Evolutionary conservation across 2,329 filamentous ascomycete genomes (phyloP).

Genomic region (Ceratocystis eucalypticola): DNA sequence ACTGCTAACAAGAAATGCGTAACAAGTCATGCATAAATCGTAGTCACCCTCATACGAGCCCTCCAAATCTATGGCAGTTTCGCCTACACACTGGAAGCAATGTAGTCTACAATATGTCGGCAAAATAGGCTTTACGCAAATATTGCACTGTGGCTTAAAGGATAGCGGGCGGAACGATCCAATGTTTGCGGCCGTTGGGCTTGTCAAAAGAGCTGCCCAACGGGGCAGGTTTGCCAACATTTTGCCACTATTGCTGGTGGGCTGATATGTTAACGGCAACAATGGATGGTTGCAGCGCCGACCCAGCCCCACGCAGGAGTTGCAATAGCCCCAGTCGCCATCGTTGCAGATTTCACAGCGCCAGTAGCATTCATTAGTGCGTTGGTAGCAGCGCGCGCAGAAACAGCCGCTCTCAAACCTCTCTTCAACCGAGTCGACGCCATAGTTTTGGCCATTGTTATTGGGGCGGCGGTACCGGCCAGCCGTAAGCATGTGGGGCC

Average conservation of each 20-base stretch:
- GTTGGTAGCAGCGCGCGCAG: constrained; percentile 60
- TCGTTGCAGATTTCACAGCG: constrained; percentile 76
- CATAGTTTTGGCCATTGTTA: constrained; percentile 28
- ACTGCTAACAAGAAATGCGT: constrained; percentile 49
- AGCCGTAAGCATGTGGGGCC: constrained; percentile 45
- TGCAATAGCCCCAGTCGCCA: constrained; percentile 91
- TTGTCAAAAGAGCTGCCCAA: constrained; percentile 36
- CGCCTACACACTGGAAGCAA: constrained; percentile 58
- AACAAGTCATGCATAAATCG: constrained; percentile 71
- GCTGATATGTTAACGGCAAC: constrained; percentile 56
- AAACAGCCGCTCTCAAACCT: constrained; percentile 70
- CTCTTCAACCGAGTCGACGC: constrained; percentile 48
- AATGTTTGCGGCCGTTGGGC: constrained; percentile 33
- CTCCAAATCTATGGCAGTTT: constrained; percentile 28
- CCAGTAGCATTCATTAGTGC: constrained; percentile 79
- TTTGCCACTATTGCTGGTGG: constrained; percentile 21
- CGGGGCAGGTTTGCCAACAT: constrained; percentile 27
- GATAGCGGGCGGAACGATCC: constrained; percentile 52
- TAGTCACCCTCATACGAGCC: constrained; percentile 54
- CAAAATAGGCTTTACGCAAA: constrained; percentile 60
- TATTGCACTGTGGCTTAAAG: constrained; percentile 64
- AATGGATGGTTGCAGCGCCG: constrained; percentile 70
- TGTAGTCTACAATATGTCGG: constrained; percentile 61
- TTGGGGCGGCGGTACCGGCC: constrained; percentile 41
- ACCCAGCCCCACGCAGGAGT: constrained; percentile 71